Evolutionary conservation across 1,139 yeast species (phyloP), one percentile per base, ranked within the genome.

Genomic region (Blastobotrys persicus): DNA sequence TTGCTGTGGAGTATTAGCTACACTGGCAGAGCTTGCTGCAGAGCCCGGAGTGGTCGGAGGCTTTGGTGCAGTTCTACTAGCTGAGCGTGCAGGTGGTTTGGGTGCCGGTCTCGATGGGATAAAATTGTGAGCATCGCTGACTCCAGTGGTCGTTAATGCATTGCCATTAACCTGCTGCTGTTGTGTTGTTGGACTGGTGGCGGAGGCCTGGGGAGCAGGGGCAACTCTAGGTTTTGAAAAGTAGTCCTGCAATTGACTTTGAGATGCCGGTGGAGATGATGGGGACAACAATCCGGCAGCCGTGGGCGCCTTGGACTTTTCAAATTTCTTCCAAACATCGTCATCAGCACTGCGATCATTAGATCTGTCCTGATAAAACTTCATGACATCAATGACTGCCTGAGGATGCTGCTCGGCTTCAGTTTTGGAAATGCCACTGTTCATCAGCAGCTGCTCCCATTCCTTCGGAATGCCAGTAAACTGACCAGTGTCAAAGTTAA

Each of bases 381-480:
- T 88, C 53, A 91, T 95, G 56, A 91, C 89, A 63, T 89, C 96
- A 78, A 87, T 83, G 6, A 89, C 95, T 0, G 96, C 97, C 67
- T 88, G 94, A 2, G 97, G 96, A 64, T 92, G 89, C 59, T 85
- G 86, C 59, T 85, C 83, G 63, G 89, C 96, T 59, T 92, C 98
- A 42, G 78, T 79, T 59, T 79, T 80, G 4, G 95, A 79, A 46
- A 92, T 88, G 40, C 98, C 98, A 64, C 89, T 84, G 14, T 91
- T 94, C 16, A 84, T 79, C 54, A 92, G 74, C 44, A 89, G 73
- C 53, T 80, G 77, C 59, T 88, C 92, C 98, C 98, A 92, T 65
- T 88, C 96, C 44, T 80, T 81, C 1, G 98, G 98, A 48, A 91
- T 74, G 1, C 96, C 98, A 1, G 92, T 86, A 62, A 85, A 91